Conservation (phyloP, 2,329 filamentous ascomycete genomes). For the Calonectria montana region DNA sequence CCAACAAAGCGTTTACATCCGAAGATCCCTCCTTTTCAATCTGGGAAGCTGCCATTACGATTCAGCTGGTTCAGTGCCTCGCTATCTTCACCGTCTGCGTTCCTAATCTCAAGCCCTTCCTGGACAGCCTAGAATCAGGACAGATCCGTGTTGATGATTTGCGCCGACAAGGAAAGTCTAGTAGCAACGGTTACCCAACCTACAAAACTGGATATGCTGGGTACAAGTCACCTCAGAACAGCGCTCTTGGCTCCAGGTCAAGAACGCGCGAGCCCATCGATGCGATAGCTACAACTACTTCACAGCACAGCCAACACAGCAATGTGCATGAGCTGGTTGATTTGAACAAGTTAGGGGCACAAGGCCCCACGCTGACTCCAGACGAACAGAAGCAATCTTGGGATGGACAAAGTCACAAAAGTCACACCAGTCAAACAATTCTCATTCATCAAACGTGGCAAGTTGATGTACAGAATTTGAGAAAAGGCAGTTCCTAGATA, state of each 20-base stretch:
- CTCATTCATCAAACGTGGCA: constrained; percentile 45
- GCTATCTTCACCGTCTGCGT: constrained; percentile 42
- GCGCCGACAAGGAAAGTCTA: constrained; percentile 40
- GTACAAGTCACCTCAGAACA: constrained; percentile 36
- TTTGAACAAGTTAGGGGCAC: constrained; percentile 8
- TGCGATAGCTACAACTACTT: background rate
- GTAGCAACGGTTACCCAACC: constrained; percentile 27
- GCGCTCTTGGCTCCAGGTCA: constrained; percentile 25
- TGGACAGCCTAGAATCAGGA: constrained; percentile 43
- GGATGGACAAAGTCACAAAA: constrained; percentile 38
- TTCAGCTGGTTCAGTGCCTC: constrained; percentile 44
- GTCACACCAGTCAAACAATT: constrained; percentile 44
- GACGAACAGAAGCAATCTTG: constrained; percentile 24
- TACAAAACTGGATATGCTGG: constrained; percentile 28
- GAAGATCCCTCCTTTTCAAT: constrained; percentile 37
- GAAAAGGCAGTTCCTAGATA: background rate
- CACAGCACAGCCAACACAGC: constrained; percentile 25
- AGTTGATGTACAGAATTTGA: constrained; percentile 39
- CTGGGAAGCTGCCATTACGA: constrained; percentile 38
- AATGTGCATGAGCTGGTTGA: constrained; percentile 33
- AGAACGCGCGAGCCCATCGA: constrained; percentile 10
- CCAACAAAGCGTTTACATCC: constrained; percentile 37
- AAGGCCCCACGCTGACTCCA: background rate
- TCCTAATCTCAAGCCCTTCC: constrained; percentile 45
- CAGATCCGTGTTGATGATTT: constrained; percentile 46